Evolutionary conservation across 371 early-diverging fungal species (phyloP), one percentile per base, ranked within the genome.

Genomic region (Rhizopus microsporus): DNA sequence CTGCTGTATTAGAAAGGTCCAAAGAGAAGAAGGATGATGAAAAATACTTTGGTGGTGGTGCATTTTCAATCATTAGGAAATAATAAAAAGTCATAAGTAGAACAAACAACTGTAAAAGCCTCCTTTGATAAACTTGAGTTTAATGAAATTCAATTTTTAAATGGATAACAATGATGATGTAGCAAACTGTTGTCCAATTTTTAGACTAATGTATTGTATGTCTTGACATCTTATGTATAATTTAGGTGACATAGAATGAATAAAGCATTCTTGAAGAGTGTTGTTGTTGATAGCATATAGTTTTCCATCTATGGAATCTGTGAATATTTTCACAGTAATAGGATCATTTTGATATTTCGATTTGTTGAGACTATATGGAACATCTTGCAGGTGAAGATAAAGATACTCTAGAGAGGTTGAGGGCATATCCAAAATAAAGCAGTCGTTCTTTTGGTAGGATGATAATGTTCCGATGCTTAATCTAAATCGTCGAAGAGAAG

Each of bases 31-130:
- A 82, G 34, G 82, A 83, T 1, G 88, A 88, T 51, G 91, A 88
- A 54, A 87, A 85, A 59, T 97, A 93, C 71, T 97, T 97, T 82
- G 88, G 86, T 13, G 82, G 79, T 62, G 85, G 83, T 16, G 81
- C 83, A 3, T 85, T 84, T 42, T 78, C 83, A 35, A 82, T 81
- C 40, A 66, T 80, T n/a, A 71, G 69, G 12, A 81, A 83, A 60
- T 77, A 82, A 65, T 54, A 15, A 9, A 7, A 17, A 31, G 48
- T 16, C 9, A 40, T 1, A 39, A 39, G 13, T 10, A 39, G 39
- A 13, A 13, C 10, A 23, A 23, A 2, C 2, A 23, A 23, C 23
- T 23, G 23, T 23, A 23, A 23, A 23, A 23, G 23, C 23, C 23
- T 23, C 23, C 23, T 23, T 2, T 23, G 23, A 23, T 23, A 23